These are phyloP conservation scores for Metschnikowia chrysomelidarum DNA, from an alignment of 805 yeast genomes.

Conservation along the genomic window DNA sequence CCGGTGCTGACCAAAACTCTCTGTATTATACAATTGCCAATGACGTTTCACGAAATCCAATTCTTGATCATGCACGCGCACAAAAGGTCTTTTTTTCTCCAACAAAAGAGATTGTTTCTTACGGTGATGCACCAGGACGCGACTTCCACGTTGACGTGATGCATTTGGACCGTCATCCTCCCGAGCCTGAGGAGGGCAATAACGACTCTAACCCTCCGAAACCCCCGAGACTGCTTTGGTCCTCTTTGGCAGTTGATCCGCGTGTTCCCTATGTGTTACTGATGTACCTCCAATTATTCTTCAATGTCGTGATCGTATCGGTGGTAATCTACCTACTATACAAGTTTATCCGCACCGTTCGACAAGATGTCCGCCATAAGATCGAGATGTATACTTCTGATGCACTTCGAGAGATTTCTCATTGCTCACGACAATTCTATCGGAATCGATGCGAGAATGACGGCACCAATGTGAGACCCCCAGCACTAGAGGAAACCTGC, in stretches of 20 bases:
- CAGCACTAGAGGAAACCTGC: slow-evolving; percentile 72
- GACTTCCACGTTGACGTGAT: slow-evolving; percentile 6
- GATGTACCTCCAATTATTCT: slow-evolving; percentile 59
- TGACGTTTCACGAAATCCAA: slow-evolving; percentile 6
- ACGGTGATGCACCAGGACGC: slow-evolving; percentile 2
- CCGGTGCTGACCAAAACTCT: slow-evolving; percentile 4
- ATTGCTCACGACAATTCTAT: slow-evolving; percentile 67
- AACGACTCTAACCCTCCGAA: not conserved
- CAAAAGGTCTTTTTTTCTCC: slow-evolving; percentile 15
- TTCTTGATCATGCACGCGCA: slow-evolving; percentile 1
- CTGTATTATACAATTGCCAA: slow-evolving; percentile 9
- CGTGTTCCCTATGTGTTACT: slow-evolving; percentile 55
- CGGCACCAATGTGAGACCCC: slow-evolving; percentile 49
- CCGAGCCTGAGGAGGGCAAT: not conserved
- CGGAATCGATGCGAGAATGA: slow-evolving; percentile 70
- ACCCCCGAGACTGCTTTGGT: slow-evolving; percentile 8
- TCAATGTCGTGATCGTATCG: slow-evolving; percentile 53
- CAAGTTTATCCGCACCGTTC: slow-evolving; percentile 53
- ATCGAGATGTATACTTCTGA: slow-evolving; percentile 61
- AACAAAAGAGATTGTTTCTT: slow-evolving; percentile 11
- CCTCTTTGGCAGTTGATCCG: slow-evolving; percentile 34
- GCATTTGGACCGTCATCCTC: slow-evolving; percentile 1
- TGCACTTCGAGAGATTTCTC: slow-evolving; percentile 59
- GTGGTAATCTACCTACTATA: slow-evolving; percentile 51
- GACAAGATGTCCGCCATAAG: slow-evolving; percentile 68